phyloP scores from a whole-genome alignment of 1,139 yeast genomes.

The Saccharomyces pastorianus region DNA sequence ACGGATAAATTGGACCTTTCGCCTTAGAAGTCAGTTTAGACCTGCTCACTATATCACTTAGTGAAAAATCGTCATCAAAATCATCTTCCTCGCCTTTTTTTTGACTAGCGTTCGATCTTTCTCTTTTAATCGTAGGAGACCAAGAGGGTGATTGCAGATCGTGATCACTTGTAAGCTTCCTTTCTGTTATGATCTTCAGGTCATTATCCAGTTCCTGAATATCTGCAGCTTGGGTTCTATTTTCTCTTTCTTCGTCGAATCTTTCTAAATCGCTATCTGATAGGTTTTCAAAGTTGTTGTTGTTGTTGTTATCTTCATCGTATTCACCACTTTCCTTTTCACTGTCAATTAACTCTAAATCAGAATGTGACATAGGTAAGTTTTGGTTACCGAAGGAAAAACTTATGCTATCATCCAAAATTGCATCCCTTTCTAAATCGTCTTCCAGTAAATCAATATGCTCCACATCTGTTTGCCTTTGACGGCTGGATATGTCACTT shows the following conservation, averaged over 20 bases:
- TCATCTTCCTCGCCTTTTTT: constrained; percentile 9
- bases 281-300: constrained; percentile 13
- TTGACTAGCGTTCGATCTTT: constrained; percentile 3
- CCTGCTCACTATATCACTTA: constrained; percentile 2
- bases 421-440: constrained; percentile 6
- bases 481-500: background rate
- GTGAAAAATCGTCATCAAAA: background rate
- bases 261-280: constrained; percentile 29
- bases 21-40: background rate
- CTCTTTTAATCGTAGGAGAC: constrained; percentile 12
- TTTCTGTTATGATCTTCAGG: constrained; percentile 27
- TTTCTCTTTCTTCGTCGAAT: constrained; percentile 31
- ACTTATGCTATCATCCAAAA: constrained; percentile 2
- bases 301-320: constrained; percentile 11
- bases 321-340: constrained; percentile 8
- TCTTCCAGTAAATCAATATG: constrained; percentile 18
- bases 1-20: constrained; percentile 34
- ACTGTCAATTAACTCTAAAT: constrained; percentile 18
- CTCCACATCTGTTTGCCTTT: constrained; percentile 8
- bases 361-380: constrained; percentile 15
- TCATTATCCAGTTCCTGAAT: constrained; percentile 29
- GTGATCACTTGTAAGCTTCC: constrained; percentile 16
- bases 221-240: constrained; percentile 19
- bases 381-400: constrained; percentile 2
- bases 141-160: background rate